A percentile compares a stretch with the other conserved stretches of the same genome.
Evolutionary conservation across 140 eudicot species (phyloP).

Genomic region (Stevia rebaudiana): DNA sequence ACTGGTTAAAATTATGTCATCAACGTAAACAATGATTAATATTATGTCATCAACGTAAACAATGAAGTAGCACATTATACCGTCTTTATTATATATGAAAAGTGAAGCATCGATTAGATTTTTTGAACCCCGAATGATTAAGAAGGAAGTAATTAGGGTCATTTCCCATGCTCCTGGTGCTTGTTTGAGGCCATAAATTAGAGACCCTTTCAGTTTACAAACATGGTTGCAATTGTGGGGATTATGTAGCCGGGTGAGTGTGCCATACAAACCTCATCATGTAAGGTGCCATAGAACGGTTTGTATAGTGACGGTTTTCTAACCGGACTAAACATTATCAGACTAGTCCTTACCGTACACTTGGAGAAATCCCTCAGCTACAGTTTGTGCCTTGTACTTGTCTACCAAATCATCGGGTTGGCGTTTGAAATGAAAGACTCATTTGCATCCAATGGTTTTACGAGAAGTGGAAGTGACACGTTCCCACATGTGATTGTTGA

Average conservation of each 20-base stretch:
- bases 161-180: background rate
- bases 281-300: background rate
- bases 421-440: background rate
- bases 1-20: background rate
- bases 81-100: background rate
- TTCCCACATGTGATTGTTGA: background rate
- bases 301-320: background rate
- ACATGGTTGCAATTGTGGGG: background rate
- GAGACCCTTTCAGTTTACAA: background rate
- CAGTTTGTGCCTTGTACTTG: background rate
- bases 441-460: background rate
- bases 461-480: background rate
- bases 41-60: background rate
- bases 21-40: background rate
- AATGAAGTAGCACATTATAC: background rate
- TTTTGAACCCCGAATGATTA: background rate
- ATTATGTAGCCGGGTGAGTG: background rate
- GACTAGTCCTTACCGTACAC: background rate
- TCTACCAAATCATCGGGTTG: background rate
- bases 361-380: background rate
- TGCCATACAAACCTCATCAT: background rate
- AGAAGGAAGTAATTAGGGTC: background rate
- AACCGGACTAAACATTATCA: background rate
- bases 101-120: too few relatives aligned
- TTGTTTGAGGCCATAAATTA: too few relatives aligned